Conservation (phyloP, 2,329 filamentous ascomycete genomes). For the Leptographium galeiforme region DNA sequence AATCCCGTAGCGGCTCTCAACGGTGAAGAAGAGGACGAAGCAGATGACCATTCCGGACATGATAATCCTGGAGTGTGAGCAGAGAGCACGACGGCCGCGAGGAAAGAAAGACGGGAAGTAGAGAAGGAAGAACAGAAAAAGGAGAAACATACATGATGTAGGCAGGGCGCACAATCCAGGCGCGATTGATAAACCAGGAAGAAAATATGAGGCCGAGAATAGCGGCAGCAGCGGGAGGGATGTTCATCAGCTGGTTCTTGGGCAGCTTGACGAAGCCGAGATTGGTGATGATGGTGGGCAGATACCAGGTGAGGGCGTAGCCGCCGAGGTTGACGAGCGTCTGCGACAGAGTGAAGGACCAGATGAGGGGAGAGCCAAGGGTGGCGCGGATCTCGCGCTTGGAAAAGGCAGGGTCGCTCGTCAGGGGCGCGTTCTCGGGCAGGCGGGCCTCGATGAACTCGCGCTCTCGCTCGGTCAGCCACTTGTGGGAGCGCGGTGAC, state of each 20-base stretch:
- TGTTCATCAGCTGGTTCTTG: slow-evolving; percentile 16
- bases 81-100: no score
- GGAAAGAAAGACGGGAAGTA: no score
- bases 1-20: slow-evolving; percentile 22
- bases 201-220: not conserved
- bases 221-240: not conserved
- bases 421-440: slow-evolving; percentile 6
- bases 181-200: not conserved
- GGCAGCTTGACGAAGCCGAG: slow-evolving; percentile 28
- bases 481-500: slow-evolving; percentile 4
- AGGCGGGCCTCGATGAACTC: slow-evolving; percentile 7
- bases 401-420: slow-evolving; percentile 20
- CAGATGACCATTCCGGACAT: slow-evolving; percentile 21
- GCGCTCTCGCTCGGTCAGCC: slow-evolving; percentile 6
- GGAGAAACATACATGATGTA: not conserved
- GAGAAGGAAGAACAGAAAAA: not conserved
- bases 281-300: slow-evolving; percentile 26
- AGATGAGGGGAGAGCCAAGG: slow-evolving; percentile 14
- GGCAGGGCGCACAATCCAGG: not conserved
- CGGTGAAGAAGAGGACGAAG: slow-evolving; percentile 21
- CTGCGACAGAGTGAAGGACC: slow-evolving; percentile 14
- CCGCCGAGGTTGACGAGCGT: slow-evolving; percentile 26
- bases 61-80: not conserved
- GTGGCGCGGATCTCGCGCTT: slow-evolving; percentile 21
- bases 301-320: slow-evolving; percentile 27